Base-by-base conservation (phyloP, 2,329 filamentous ascomycete genomes). In the Aspergillus sp. region DNA sequence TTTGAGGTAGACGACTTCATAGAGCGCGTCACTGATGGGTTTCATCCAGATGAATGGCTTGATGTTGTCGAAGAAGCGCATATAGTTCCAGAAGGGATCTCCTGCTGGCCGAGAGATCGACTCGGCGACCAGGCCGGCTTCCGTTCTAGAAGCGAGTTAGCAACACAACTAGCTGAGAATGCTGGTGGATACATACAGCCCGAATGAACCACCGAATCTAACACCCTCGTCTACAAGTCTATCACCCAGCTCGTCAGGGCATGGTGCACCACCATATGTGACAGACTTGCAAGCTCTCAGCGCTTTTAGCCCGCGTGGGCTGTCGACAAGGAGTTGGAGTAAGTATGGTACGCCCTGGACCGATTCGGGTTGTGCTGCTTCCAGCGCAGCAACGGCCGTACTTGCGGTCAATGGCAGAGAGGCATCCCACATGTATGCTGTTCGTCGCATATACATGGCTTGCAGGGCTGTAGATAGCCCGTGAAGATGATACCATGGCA, bases 401-500 rank as follows among this genome's bases (percentile, higher is more conserved):
- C 72, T 67, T 7, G 73, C 73, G 0, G 78, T 80, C 19, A 80
- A 59, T 0, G 78, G 78, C 2, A 80, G 61, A 5, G 71, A 63
- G 1, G 75, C 71, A 50, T 79, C 79, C 68, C 75, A 80, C 67
- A 81, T 70, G 57, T 74, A 75, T 0, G 78, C 75, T 0, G 72
- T 76, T 42, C 75, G 77, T 13, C 75, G 69, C 73, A 77, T 76
- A 67, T 76, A 81, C 71, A 82, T 79, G 15, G 78, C 77, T 56
- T 77, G 77, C 27, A 80, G 64, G 5, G 76, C 75, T 0, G 77
- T 79, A 6, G 75, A 74, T 3, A 81, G 60, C 2, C 78, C 78
- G 49, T 81, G 77, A 7, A 78, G 65, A 58, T 81, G 79, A 64
- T 78, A 81, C 76, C 75, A 79, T 0, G 79, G 79, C 1, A 81